Evolutionary conservation across 129 eudicot species (phyloP).

Genomic region (Erigeron canadensis): DNA sequence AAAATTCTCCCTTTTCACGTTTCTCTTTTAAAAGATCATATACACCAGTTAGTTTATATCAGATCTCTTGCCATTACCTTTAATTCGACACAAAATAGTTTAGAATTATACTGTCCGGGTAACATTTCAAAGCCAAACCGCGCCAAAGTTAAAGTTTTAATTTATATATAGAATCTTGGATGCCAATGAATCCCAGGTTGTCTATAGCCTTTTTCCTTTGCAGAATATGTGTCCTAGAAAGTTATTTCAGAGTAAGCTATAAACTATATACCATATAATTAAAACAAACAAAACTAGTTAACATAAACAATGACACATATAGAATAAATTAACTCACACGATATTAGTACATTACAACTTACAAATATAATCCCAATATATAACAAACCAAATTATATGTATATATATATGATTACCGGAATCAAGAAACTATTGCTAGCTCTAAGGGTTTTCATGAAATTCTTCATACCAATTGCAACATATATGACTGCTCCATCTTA

Average conservation of each 20-base stretch:
- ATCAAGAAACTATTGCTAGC: constrained; percentile 30
- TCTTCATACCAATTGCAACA: constrained; percentile 20
- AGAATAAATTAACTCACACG: constrained; percentile 19
- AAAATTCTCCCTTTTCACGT: background rate
- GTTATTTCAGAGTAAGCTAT: background rate
- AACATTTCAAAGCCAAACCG: constrained; percentile 8
- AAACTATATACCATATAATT: background rate
- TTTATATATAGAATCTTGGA: constrained; percentile 19
- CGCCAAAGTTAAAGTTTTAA: background rate
- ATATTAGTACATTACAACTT: constrained; percentile 25
- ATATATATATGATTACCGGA: constrained; percentile 32
- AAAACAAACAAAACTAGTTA: constrained; percentile 6
- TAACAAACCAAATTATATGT: constrained; percentile 27
- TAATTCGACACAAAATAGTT: background rate
- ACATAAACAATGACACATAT: constrained; percentile 19
- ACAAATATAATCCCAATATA: constrained; percentile 28
- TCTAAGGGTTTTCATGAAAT: constrained; percentile 35
- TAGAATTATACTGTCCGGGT: background rate
- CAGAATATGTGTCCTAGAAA: background rate
- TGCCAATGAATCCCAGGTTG: background rate
- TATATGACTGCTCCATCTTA: background rate
- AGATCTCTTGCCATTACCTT: background rate
- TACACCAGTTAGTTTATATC: background rate
- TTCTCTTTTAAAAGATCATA: background rate
- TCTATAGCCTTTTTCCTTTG: background rate